Conservation (phyloP, 192 early-diverging fungal species). For the Endogone sp. region DNA sequence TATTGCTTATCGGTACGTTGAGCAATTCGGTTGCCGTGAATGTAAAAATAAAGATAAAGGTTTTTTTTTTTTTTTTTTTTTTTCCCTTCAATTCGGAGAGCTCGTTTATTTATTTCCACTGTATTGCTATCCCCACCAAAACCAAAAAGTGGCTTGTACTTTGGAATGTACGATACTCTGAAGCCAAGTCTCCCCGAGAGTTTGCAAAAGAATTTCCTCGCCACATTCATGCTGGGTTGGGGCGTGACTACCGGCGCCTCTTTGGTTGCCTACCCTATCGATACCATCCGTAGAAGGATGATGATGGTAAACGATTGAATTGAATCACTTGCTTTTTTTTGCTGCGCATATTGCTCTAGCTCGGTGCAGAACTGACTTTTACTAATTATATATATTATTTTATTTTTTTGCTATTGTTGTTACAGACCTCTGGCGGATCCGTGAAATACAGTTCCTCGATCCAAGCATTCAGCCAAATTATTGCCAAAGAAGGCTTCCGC, state of each 20-base stretch:
- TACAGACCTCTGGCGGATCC: constrained; percentile 69
- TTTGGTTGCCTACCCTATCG: constrained; percentile 86
- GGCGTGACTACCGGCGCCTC: constrained; percentile 72
- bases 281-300: constrained; percentile 91
- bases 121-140: not conserved
- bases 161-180: constrained; percentile 65
- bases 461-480: constrained; percentile 83
- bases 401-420: too few species aligned
- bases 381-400: too few species aligned
- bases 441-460: constrained; percentile 76
- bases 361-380: too few species aligned
- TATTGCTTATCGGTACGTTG: constrained; percentile 59
- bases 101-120: constrained; percentile 5
- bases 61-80: too few species aligned
- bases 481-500: constrained; percentile 78
- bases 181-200: constrained; percentile 33
- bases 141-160: constrained; percentile 37
- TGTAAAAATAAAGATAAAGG: too few species aligned
- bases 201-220: constrained; percentile 19
- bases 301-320: constrained; percentile 55
- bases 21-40: not conserved
- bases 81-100: too few species aligned
- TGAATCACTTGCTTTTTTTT: too few species aligned
- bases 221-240: constrained; percentile 62
- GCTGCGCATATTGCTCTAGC: too few species aligned